A percentile compares a stretch with the other conserved stretches of the same genome.
phyloP scores from a whole-genome alignment of 768 basidiomycete genomes.

The Termitomyces sp. region DNA sequence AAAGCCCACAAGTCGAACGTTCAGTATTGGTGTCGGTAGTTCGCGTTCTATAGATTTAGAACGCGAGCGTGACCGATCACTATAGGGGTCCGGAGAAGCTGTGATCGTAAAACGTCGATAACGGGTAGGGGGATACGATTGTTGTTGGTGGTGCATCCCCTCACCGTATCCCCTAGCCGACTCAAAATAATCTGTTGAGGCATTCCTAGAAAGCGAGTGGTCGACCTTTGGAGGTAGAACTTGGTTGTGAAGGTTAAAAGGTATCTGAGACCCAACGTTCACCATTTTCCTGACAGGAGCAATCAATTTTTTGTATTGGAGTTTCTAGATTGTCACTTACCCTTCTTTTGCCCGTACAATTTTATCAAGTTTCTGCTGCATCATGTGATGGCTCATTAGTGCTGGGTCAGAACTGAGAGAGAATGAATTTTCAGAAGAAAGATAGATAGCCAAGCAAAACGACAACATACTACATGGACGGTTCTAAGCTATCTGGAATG shows the following conservation, averaged over 20 bases:
- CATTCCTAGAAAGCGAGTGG: constrained; percentile 25
- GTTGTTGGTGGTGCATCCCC: constrained; percentile 10
- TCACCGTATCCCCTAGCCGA: constrained; percentile 14
- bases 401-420: constrained; percentile 17
- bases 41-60: constrained; percentile 10
- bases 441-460: neutral
- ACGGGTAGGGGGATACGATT: constrained; percentile 12
- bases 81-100: constrained; percentile 11
- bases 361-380: constrained; percentile 50
- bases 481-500: constrained; percentile 26
- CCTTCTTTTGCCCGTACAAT: constrained; percentile 63
- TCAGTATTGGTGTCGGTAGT: constrained; percentile 23
- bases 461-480: constrained; percentile 22
- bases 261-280: constrained; percentile 55
- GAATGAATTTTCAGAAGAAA: neutral
- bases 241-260: constrained; percentile 55
- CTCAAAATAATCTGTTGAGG: constrained; percentile 21
- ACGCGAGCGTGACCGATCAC: constrained; percentile 4
- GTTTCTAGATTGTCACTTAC: constrained; percentile 29
- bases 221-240: constrained; percentile 20
- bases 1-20: constrained; percentile 27
- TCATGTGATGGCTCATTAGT: constrained; percentile 42
- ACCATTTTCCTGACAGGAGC: constrained; percentile 59
- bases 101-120: constrained; percentile 11
- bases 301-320: neutral